Conservation (phyloP, 345 rosid genomes). For the Pistacia vera region DNA sequence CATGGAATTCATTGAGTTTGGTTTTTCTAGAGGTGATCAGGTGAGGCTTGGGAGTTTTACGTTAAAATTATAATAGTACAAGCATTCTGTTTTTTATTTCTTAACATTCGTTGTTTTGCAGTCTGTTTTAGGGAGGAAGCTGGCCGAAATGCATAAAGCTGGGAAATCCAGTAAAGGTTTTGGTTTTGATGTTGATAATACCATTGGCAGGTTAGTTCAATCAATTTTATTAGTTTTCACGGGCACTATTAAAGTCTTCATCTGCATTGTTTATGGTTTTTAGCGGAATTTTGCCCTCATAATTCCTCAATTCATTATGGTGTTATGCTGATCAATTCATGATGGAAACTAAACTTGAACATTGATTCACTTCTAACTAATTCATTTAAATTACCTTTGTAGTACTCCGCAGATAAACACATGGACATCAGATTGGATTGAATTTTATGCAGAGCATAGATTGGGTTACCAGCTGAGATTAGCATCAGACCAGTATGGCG, state of each 20-base stretch:
- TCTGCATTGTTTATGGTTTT: not conserved
- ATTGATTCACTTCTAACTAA: constrained; percentile 10
- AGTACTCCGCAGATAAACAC: constrained; percentile 91
- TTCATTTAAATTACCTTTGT: constrained; percentile 25
- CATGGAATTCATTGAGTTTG: constrained; percentile 87
- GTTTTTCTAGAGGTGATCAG: constrained; percentile 79
- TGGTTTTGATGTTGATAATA: constrained; percentile 88
- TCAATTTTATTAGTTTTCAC: not conserved
- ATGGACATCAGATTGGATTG: constrained; percentile 88
- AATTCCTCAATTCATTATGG: not conserved
- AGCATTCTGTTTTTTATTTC: constrained; percentile 8
- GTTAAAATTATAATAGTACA: constrained; percentile 7
- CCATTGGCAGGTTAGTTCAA: constrained; percentile 77
- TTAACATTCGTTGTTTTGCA: constrained; percentile 36
- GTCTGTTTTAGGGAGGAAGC: constrained; percentile 81
- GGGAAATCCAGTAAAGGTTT: constrained; percentile 82
- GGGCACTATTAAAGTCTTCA: not conserved
- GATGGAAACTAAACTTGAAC: not conserved
- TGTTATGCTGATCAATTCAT: not conserved
- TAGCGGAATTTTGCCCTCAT: not conserved
- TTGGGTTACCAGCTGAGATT: constrained; percentile 86
- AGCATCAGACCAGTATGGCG: constrained; percentile 68
- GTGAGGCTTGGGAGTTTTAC: constrained; percentile 40
- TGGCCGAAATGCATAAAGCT: constrained; percentile 95
- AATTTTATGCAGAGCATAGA: constrained; percentile 83